These are phyloP conservation scores for Epichloe scottii DNA, from an alignment of 2,329 filamentous ascomycete genomes.

Conservation along the genomic window DNA sequence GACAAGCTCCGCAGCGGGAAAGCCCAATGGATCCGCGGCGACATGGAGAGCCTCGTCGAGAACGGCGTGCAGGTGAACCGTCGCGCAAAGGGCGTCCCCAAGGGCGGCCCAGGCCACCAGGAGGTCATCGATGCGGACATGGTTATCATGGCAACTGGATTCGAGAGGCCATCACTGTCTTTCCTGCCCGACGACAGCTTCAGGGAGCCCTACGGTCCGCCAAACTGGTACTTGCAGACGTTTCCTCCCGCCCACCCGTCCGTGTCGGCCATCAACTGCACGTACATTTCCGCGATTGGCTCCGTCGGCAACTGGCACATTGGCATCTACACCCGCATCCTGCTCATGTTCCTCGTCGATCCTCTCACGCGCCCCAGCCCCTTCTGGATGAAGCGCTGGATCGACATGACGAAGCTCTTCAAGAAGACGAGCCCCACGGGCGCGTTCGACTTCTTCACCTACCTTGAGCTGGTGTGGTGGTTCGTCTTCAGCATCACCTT, in stretches of 20 bases:
- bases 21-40: conserved; percentile 70
- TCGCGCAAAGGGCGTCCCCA: conserved; percentile 58
- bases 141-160: conserved; percentile 75
- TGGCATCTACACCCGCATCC: conserved; percentile 74
- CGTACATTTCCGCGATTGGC: conserved; percentile 68
- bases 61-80: conserved; percentile 59
- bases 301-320: conserved; percentile 83
- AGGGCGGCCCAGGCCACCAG: conserved; percentile 59
- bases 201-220: conserved; percentile 58
- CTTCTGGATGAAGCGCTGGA: conserved; percentile 74
- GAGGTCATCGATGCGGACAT: conserved; percentile 60
- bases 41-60: conserved; percentile 55
- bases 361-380: conserved; percentile 59
- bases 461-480: conserved; percentile 76
- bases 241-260: conserved; percentile 65
- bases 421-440: conserved; percentile 58
- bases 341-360: conserved; percentile 77
- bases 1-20: conserved; percentile 58
- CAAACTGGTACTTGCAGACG: conserved; percentile 81
- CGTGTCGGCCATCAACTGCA: conserved; percentile 71
- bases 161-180: conserved; percentile 56
- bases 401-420: conserved; percentile 65
- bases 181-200: conserved; percentile 69
- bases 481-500: conserved; percentile 66
- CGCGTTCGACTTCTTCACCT: conserved; percentile 84